These are phyloP conservation scores for Nicotiana benthamiana DNA, from an alignment of 257 asterid genomes.

Conservation along the genomic window DNA sequence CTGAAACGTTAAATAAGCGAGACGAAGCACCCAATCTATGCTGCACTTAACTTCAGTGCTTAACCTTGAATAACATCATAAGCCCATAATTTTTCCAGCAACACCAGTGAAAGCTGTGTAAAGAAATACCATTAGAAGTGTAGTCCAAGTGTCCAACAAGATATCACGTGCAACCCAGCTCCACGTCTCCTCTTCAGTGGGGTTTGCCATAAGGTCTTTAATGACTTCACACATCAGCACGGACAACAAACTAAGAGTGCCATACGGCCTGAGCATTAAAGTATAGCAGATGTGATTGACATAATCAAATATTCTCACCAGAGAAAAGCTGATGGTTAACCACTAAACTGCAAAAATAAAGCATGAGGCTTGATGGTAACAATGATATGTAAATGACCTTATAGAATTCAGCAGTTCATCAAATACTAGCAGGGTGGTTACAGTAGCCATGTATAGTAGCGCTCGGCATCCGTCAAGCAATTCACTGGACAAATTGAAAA, in stretches of 20 bases:
- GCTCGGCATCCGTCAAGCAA: constrained; percentile 96
- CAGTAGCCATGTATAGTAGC: constrained; percentile 72
- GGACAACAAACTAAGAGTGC: constrained; percentile 63
- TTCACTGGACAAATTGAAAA: constrained; percentile 57
- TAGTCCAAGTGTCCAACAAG: constrained; percentile 85
- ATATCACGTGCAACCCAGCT: constrained; percentile 99
- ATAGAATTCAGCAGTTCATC: constrained; percentile 72
- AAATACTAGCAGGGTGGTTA: constrained; percentile 63
- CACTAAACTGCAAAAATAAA: not conserved
- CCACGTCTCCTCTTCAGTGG: constrained; percentile 85
- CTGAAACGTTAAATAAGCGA: not conserved
- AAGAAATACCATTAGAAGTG: constrained; percentile 61
- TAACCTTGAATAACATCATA: not conserved
- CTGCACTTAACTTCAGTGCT: not conserved
- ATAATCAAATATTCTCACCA: not conserved
- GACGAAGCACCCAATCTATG: not conserved
- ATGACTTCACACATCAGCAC: constrained; percentile 74
- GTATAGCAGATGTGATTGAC: constrained; percentile 1
- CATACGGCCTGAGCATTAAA: constrained; percentile 66
- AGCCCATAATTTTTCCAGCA: not conserved
- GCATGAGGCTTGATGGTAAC: not conserved
- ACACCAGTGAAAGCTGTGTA: not conserved
- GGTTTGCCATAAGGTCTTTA: constrained; percentile 59
- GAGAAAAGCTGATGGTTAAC: not conserved
- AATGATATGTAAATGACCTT: constrained; percentile 38